Conservation (phyloP, 495 filamentous ascomycete species). For the Elasticomyces elasticus region DNA sequence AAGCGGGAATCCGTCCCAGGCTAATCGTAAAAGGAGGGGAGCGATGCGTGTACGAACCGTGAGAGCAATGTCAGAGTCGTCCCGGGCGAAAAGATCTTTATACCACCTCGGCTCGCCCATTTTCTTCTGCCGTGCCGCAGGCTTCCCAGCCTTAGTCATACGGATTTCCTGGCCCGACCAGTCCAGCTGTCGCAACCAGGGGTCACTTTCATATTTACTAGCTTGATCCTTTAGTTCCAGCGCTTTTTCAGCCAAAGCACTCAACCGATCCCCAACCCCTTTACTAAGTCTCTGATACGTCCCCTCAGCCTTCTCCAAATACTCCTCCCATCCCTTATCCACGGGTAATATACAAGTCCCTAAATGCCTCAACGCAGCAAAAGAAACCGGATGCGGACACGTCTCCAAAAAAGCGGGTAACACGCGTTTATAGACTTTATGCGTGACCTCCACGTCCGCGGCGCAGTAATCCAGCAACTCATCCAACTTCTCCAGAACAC, state of each 20-base stretch:
- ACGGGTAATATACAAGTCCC: conserved; percentile 88
- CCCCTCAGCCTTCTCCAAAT: conserved; percentile 68
- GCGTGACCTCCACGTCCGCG: conserved; percentile 84
- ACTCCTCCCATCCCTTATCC: conserved; percentile 74
- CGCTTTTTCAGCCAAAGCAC: conserved; percentile 64
- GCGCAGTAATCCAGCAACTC: conserved; percentile 92
- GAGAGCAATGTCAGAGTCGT: conserved; percentile 54
- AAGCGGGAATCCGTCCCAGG: conserved; percentile 83
- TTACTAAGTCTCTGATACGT: conserved; percentile 71
- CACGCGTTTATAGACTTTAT: conserved; percentile 82
- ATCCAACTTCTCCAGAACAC: conserved; percentile 58
- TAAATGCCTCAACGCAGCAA: conserved; percentile 83
- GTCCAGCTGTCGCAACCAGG: conserved; percentile 87
- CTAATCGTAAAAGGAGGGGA: conserved; percentile 70
- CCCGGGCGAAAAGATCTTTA: conserved; percentile 71
- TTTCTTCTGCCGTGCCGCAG: conserved; percentile 76
- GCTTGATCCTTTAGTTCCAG: conserved; percentile 59
- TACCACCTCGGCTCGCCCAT: conserved; percentile 96
- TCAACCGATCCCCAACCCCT: conserved; percentile 62
- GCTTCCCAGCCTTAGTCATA: conserved; percentile 84
- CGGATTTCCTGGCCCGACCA: conserved; percentile 88
- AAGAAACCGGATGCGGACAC: conserved; percentile 95
- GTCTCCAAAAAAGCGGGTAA: conserved; percentile 79
- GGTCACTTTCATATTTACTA: conserved; percentile 60
- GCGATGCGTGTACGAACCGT: conserved; percentile 82